A percentile compares a stretch with the other conserved stretches of the same genome.
phyloP scores from a whole-genome alignment of 352 stramenopile species.

The Phytophthora meadii region DNA sequence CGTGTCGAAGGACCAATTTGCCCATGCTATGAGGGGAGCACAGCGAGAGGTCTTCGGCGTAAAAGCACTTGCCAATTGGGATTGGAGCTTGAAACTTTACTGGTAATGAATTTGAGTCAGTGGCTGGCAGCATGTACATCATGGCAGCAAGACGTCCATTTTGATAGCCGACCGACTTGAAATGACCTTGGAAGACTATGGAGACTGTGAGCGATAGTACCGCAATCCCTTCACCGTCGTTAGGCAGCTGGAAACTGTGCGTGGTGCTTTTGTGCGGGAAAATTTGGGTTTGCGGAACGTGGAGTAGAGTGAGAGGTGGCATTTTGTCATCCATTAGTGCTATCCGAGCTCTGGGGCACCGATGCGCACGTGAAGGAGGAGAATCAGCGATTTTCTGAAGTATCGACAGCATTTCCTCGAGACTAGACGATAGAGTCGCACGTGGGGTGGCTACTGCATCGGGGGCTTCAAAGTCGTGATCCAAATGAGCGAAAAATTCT shows the following conservation, averaged over 20 bases:
- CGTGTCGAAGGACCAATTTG: constrained; percentile 70
- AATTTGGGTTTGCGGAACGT: constrained; percentile 54
- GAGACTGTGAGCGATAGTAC: constrained; percentile 66
- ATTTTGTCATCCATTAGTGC: constrained; percentile 48
- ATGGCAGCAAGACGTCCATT: constrained; percentile 78
- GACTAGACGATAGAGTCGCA: constrained; percentile 21
- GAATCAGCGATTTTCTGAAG: constrained; percentile 37
- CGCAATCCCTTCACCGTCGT: constrained; percentile 31
- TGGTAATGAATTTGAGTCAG: constrained; percentile 12
- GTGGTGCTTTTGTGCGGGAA: constrained; percentile 68
- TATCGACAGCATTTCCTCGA: constrained; percentile 45
- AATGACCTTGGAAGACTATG: constrained; percentile 79
- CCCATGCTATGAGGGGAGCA: constrained; percentile 73
- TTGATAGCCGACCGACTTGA: constrained; percentile 74
- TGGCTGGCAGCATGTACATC: constrained; percentile 65
- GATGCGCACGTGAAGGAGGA: constrained; percentile 13
- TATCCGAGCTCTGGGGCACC: constrained; percentile 23
- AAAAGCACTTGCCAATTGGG: constrained; percentile 64
- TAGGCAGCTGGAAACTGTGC: constrained; percentile 67
- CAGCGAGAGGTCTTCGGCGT: constrained; percentile 57
- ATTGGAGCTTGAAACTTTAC: constrained; percentile 35
- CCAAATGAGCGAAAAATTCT: constrained; percentile 53
- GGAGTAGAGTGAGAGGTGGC: constrained; percentile 41
- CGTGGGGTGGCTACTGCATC: constrained; percentile 14
- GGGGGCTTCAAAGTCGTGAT: constrained; percentile 47